Evolutionary conservation across 1,284 basidiomycete species (phyloP).

Genomic region (Puccinia novopanici): DNA sequence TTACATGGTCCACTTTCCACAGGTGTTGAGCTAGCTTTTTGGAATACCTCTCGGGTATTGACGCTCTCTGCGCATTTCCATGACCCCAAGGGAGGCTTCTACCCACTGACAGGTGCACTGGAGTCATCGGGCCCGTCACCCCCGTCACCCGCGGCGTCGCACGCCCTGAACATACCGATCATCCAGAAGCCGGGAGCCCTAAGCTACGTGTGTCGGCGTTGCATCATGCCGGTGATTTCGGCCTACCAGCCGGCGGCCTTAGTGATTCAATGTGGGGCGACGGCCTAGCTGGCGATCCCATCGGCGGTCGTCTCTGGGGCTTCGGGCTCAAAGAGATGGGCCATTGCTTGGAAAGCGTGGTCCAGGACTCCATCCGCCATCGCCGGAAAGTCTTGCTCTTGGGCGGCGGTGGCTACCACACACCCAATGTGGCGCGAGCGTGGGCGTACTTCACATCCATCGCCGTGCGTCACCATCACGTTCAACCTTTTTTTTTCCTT

Average conservation of each 20-base stretch:
- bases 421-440: conserved; percentile 76
- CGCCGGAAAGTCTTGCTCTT: conserved; percentile 62
- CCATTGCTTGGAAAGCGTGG: conserved; percentile 75
- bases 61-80: conserved; percentile 64
- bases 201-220: conserved; percentile 65
- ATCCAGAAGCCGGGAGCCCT: conserved; percentile 61
- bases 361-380: conserved; percentile 67
- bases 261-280: conserved; percentile 85
- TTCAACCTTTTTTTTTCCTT: neutral
- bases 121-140: conserved; percentile 64
- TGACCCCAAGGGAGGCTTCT: conserved; percentile 73
- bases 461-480: conserved; percentile 63
- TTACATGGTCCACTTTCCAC: conserved; percentile 76
- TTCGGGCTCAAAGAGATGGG: conserved; percentile 67
- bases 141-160: conserved; percentile 46
- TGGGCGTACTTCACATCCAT: conserved; percentile 79
- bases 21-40: conserved; percentile 52
- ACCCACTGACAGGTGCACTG: conserved; percentile 62
- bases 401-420: conserved; percentile 72
- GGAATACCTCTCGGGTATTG: conserved; percentile 63
- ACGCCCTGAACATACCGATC: conserved; percentile 52
- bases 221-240: conserved; percentile 67
- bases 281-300: conserved; percentile 78
- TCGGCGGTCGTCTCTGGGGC: conserved; percentile 69
- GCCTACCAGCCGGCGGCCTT: conserved; percentile 75